phyloP scores from a whole-genome alignment of 768 basidiomycete species.

The Lactarius psammicola region DNA sequence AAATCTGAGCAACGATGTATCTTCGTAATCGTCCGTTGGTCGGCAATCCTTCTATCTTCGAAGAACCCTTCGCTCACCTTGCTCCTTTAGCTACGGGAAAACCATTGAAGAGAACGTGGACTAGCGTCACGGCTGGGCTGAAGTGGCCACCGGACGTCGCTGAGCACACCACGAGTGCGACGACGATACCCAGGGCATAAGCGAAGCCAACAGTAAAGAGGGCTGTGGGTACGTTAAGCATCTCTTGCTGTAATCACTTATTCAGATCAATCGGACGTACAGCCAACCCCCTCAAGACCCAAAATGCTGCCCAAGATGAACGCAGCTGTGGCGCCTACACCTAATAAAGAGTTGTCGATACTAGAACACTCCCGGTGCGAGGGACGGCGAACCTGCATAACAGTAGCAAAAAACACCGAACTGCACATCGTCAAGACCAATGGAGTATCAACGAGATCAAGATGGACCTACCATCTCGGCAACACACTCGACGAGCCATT shows the following conservation, averaged over 20 bases:
- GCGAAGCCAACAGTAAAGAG: slow-evolving; percentile 38
- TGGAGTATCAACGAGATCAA: background rate
- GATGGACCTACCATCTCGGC: slow-evolving; percentile 53
- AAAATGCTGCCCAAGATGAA: slow-evolving; percentile 34
- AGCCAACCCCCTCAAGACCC: slow-evolving; percentile 31
- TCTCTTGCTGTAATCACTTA: background rate
- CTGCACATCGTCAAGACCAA: slow-evolving; percentile 9
- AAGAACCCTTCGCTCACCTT: slow-evolving; percentile 39
- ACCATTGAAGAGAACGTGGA: slow-evolving; percentile 49
- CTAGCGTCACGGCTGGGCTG: slow-evolving; percentile 57
- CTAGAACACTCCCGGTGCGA: background rate
- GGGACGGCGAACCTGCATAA: slow-evolving; percentile 18
- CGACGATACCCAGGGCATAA: slow-evolving; percentile 41
- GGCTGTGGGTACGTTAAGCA: slow-evolving; percentile 26
- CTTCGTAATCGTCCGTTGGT: slow-evolving; percentile 14
- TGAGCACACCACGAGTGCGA: slow-evolving; percentile 38
- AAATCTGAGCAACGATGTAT: slow-evolving; percentile 37
- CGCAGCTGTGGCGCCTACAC: slow-evolving; percentile 38
- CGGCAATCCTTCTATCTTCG: background rate
- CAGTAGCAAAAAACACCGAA: slow-evolving; percentile 26
- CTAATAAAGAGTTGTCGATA: slow-evolving; percentile 21
- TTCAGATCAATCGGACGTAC: slow-evolving; percentile 31
- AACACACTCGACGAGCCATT: slow-evolving; percentile 56
- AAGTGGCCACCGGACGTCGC: slow-evolving; percentile 43
- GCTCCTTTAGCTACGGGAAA: slow-evolving; percentile 53